These are phyloP conservation scores for Wickerhamomyces hampshirensis DNA, from an alignment of 805 yeast genomes.

Conservation along the genomic window DNA sequence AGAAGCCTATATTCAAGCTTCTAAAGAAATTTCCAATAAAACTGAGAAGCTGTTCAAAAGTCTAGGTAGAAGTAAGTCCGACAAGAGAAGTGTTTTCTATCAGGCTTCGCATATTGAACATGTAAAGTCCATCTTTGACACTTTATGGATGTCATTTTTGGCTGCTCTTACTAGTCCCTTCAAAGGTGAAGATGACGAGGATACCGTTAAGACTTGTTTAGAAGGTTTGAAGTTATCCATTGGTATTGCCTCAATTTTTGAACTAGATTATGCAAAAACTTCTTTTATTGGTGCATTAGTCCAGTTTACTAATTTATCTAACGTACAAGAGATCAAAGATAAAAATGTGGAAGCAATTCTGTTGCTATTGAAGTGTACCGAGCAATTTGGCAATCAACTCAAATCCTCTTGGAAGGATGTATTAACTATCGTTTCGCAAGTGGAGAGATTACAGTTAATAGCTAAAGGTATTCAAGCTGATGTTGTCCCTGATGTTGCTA, in stretches of 20 bases:
- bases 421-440: conserved; percentile 77
- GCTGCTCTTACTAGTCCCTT: conserved; percentile 95
- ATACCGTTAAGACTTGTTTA: conserved; percentile 61
- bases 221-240: conserved; percentile 85
- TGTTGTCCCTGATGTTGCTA: conserved; percentile 78
- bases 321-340: conserved; percentile 66
- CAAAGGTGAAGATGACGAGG: conserved; percentile 78
- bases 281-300: conserved; percentile 88
- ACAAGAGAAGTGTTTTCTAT: conserved; percentile 55
- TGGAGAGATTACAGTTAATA: conserved; percentile 83
- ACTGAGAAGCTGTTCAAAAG: conserved; percentile 79
- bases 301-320: conserved; percentile 78
- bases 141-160: conserved; percentile 92
- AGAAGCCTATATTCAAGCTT: conserved; percentile 89
- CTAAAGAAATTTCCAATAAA: conserved; percentile 84
- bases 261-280: conserved; percentile 75
- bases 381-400: conserved; percentile 71
- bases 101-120: conserved; percentile 86
- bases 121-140: conserved; percentile 89
- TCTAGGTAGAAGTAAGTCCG: conserved; percentile 43
- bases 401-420: conserved; percentile 81
- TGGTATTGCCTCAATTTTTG: conserved; percentile 79
- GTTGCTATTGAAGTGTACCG: conserved; percentile 69
- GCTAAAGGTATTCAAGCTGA: conserved; percentile 85
- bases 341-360: conserved; percentile 82